phyloP scores from a whole-genome alignment of 768 basidiomycete species.

The Daedalea quercina region DNA sequence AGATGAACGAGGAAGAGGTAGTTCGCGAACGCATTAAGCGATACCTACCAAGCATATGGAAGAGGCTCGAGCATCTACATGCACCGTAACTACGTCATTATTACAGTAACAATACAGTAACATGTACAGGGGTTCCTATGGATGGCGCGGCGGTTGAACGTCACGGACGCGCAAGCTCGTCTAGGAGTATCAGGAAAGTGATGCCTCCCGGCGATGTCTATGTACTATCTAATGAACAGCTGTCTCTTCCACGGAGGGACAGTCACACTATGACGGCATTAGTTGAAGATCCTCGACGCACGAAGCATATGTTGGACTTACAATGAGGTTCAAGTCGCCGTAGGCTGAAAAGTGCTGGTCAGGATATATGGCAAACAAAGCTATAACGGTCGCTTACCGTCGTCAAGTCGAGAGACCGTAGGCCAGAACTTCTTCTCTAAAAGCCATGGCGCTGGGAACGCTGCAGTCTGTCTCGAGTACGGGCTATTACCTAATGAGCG shows the following conservation, averaged over 20 bases:
- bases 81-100: slow-evolving; percentile 4
- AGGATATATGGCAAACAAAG: slow-evolving; percentile 4
- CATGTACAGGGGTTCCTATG: slow-evolving; percentile 10
- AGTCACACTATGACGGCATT: slow-evolving; percentile 57
- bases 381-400: slow-evolving; percentile 50
- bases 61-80: slow-evolving; percentile 1
- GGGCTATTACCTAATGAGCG: slow-evolving; percentile 61
- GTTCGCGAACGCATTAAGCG: slow-evolving; percentile 40
- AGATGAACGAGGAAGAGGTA: slow-evolving; percentile 34
- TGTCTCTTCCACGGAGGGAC: slow-evolving; percentile 78
- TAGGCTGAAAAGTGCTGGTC: slow-evolving; percentile 49
- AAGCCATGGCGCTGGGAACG: slow-evolving; percentile 80
- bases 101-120: slow-evolving; percentile 10
- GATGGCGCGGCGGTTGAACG: slow-evolving; percentile 61
- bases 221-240: slow-evolving; percentile 21
- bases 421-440: slow-evolving; percentile 96
- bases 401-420: slow-evolving; percentile 84
- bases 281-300: slow-evolving; percentile 2
- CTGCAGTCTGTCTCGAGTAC: slow-evolving; percentile 87
- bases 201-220: not conserved
- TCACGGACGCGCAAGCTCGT: slow-evolving; percentile 31
- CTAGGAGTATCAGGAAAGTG: slow-evolving; percentile 39
- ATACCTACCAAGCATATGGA: slow-evolving; percentile 27
- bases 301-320: slow-evolving; percentile 41
- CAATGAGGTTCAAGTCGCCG: slow-evolving; percentile 87